Percentiles rank a stretch among this genome's conserved stretches.
phyloP scores from a whole-genome alignment of 2,329 filamentous ascomycete species.

The Ilyonectria sp. region DNA sequence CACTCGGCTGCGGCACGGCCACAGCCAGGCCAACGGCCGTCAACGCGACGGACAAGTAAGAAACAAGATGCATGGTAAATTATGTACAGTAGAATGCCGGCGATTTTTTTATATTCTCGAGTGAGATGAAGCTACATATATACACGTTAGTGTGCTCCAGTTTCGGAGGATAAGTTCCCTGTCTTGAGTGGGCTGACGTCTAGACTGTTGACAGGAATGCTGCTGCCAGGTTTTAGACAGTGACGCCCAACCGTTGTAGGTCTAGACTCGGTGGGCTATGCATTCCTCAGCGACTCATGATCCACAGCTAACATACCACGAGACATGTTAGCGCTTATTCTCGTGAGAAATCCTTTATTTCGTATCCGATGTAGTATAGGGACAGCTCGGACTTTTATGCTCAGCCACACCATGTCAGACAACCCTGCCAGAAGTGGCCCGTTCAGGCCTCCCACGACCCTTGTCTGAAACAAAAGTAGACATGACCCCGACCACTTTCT shows the following conservation, averaged over 20 bases:
- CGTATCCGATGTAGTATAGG: not conserved
- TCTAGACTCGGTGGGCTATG: conserved; percentile 14
- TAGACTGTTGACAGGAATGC: conserved; percentile 36
- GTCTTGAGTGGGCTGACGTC: conserved; percentile 6
- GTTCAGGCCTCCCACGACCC: not conserved
- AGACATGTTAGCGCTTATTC: not conserved
- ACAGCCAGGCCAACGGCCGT: conserved; percentile 30
- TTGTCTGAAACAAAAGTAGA: not conserved
- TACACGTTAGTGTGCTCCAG: not conserved
- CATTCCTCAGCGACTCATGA: conserved; percentile 33
- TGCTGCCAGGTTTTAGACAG: conserved; percentile 18
- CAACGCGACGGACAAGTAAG: conserved; percentile 35
- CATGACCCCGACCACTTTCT: not conserved
- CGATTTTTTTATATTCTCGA: not conserved
- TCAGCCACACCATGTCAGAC: not conserved
- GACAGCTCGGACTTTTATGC: not conserved
- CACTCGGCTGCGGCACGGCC: conserved; percentile 25
- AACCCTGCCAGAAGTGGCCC: not conserved
- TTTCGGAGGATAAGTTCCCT: conserved; percentile 19
- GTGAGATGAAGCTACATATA: conserved; percentile 18
- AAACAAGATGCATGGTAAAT: conserved; percentile 36
- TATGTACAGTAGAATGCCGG: not conserved
- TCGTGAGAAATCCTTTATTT: not conserved
- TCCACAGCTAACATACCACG: conserved; percentile 24
- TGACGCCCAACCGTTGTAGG: conserved; percentile 3